Evolutionary conservation across 2,329 filamentous ascomycete genomes (phyloP), one percentile per base, ranked within the genome.

Genomic region (Ceratocystis harringtonii): DNA sequence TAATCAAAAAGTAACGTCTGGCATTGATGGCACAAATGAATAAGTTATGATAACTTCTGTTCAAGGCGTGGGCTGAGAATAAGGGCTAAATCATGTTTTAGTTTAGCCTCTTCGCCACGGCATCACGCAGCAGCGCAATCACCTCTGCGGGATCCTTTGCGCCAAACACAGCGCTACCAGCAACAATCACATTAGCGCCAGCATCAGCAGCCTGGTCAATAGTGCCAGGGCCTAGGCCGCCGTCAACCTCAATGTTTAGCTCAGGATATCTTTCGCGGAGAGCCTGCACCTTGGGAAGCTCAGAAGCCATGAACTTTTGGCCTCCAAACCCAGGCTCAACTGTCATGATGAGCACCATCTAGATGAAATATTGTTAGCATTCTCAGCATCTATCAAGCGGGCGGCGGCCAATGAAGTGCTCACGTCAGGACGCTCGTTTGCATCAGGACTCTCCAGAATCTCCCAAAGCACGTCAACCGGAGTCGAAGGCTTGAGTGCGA

Each of bases 321-420:
- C 94, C 94, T 69, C 94, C 94, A 73, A 99, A 99, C 58, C 94
- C 94, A 57, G 94, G 94, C 77, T 99, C 84, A 55, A 99, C 94
- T 0, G 94, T 99, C 94, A 99, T 99, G 68, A 99, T 84, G 19
- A 99, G 85, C 45, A 96, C 91, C 94, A 99, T 99, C 92, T 96
- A 19, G 48, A 62, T 8, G 19, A 30, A 4, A 2, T 44, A 41
- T 55, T 28, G 61, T 71, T 55, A 72, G 68, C 36, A 30, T 60
- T n/a, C 12, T 36, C 48, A 22, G 30, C n/a, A 3, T 8, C 10
- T 43, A 19, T 57, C 12, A 32, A 25, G 7, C 22, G 4, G n/a
- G n/a, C 36, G 10, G 22, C 3, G 25, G 1, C 10, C 41, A 58
- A 41, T 43, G 5, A 12, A 15, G 8, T 41, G 80, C 90, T 78